phyloP scores from a whole-genome alignment of 768 basidiomycete species.

The Mycena pura region DNA sequence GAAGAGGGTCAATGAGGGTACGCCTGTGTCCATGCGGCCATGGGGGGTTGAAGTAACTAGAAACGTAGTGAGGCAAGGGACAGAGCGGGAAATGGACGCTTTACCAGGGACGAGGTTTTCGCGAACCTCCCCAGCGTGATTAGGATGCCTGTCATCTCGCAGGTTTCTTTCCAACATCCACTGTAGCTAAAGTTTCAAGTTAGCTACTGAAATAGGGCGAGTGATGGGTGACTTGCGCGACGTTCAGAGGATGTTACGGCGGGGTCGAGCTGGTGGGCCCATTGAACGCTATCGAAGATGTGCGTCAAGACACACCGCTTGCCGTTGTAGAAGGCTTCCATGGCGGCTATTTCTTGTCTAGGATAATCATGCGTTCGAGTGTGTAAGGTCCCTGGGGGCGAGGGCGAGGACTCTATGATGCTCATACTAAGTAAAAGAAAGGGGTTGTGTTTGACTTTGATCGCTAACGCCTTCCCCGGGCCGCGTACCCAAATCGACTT shows the following conservation, averaged over 20 bases:
- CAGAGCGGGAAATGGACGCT: not conserved
- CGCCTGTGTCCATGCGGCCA: not conserved
- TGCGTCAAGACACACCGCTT: not conserved
- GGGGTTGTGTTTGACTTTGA: not conserved
- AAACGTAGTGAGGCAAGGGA: not conserved
- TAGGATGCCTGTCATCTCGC: constrained; percentile 17
- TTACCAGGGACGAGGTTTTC: constrained; percentile 27
- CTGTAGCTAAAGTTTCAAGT: constrained; percentile 10
- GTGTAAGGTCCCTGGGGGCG: too few relatives aligned
- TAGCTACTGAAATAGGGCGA: not conserved
- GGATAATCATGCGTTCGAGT: not conserved
- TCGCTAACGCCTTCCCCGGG: not conserved
- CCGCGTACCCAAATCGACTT: not conserved
- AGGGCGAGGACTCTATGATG: too few relatives aligned
- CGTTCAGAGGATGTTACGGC: not conserved
- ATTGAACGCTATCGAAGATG: not conserved
- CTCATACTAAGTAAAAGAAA: not conserved
- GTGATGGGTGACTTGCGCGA: not conserved
- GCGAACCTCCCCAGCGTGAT: constrained; percentile 21
- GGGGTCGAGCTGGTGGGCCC: not conserved
- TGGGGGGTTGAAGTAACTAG: not conserved
- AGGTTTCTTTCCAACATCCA: constrained; percentile 24
- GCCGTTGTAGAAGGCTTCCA: not conserved
- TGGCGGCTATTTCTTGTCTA: not conserved
- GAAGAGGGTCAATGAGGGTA: constrained; percentile 10